Percentiles rank a stretch among this genome's conserved stretches.
These are phyloP conservation scores for Scedosporium boydii DNA, from an alignment of 2,329 filamentous ascomycete species.

Conservation along the genomic window DNA sequence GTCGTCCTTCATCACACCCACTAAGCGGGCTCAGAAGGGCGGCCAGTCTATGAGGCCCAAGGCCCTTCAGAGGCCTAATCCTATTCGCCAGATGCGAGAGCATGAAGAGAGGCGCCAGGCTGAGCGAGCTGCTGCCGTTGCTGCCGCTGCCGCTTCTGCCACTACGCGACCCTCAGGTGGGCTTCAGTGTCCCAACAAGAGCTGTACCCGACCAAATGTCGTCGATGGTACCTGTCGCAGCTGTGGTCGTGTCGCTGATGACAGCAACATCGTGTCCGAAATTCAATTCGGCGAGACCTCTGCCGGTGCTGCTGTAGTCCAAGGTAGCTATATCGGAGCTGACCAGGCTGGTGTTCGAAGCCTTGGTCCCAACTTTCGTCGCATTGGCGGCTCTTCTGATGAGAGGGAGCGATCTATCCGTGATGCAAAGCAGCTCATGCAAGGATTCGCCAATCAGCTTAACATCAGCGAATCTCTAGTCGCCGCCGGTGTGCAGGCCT, in stretches of 20 bases:
- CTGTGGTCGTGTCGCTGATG: conserved; percentile 76
- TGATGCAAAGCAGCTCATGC: conserved; percentile 48
- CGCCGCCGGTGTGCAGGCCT: conserved; percentile 60
- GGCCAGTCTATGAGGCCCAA: conserved; percentile 21
- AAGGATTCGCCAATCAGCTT: conserved; percentile 52
- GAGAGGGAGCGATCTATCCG: conserved; percentile 52
- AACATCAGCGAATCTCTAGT: conserved; percentile 52
- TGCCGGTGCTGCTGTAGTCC: conserved; percentile 77
- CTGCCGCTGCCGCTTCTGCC: conserved; percentile 17
- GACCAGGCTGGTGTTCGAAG: conserved; percentile 73
- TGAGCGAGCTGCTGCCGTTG: conserved; percentile 16
- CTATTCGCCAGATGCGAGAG: conserved; percentile 42
- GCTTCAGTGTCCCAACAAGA: conserved; percentile 47
- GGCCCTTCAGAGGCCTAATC: conserved; percentile 33
- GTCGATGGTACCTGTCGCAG: conserved; percentile 64
- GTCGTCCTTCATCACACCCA: conserved; percentile 37
- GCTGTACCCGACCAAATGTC: conserved; percentile 51
- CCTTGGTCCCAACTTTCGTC: conserved; percentile 51
- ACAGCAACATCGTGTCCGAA: conserved; percentile 85
- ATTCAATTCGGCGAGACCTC: conserved; percentile 84
- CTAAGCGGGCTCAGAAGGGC: conserved; percentile 22
- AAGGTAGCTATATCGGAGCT: conserved; percentile 79
- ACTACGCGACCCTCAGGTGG: conserved; percentile 22
- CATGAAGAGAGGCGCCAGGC: conserved; percentile 35
- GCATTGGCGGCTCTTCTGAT: conserved; percentile 43